Conservation (phyloP, 495 filamentous ascomycete genomes). For the Aspergillus indologenus region DNA sequence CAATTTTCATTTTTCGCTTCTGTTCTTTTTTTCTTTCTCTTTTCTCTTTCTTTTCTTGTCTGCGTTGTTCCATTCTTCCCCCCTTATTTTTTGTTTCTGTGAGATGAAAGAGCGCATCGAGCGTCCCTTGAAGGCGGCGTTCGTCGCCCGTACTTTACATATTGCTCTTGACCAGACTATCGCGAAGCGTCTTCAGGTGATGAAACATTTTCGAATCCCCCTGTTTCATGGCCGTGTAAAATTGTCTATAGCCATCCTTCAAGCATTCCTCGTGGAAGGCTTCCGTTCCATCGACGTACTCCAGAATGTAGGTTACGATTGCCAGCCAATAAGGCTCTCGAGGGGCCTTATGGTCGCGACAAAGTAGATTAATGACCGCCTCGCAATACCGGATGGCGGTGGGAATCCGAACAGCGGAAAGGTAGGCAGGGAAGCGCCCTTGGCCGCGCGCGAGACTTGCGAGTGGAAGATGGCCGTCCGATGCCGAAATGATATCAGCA, state of each 20-base stretch:
- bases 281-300: slow-evolving; percentile 26
- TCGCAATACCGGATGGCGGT: slow-evolving; percentile 24
- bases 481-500: slow-evolving; percentile 15
- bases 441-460: slow-evolving; percentile 22
- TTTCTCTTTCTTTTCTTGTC: no score
- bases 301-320: slow-evolving; percentile 26
- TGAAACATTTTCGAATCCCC: slow-evolving; percentile 17
- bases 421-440: slow-evolving; percentile 19
- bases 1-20: no score
- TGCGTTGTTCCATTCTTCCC: no score
- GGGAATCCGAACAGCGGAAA: slow-evolving; percentile 20
- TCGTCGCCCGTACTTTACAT: no score
- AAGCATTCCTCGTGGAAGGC: slow-evolving; percentile 22
- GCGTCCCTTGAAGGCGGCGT: no score
- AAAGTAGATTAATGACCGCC: slow-evolving; percentile 26
- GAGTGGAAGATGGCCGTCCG: slow-evolving; percentile 21
- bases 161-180: no score
- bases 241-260: slow-evolving; percentile 16
- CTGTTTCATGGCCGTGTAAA: slow-evolving; percentile 22
- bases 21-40: no score
- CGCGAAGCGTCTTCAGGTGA: no score
- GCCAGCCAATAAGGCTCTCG: slow-evolving; percentile 24
- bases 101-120: no score
- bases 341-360: slow-evolving; percentile 18
- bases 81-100: no score